phyloP scores from a whole-genome alignment of 164 flowering plant species.

The Magnolia officinalis region DNA sequence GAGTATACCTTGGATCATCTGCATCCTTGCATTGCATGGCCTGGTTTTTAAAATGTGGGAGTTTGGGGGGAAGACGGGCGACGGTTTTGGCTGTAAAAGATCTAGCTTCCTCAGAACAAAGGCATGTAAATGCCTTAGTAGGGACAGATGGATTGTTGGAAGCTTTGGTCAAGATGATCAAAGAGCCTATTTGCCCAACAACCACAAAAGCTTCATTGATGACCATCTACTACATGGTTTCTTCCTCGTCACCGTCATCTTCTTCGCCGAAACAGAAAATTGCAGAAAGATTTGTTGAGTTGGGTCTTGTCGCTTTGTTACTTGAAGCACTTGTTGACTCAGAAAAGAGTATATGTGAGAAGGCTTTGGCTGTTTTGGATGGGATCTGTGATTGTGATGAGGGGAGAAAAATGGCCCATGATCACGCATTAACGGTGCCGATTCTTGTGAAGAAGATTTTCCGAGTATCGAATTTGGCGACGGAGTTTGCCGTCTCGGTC shows the following conservation, averaged over 20 bases:
- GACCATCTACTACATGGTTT: constrained; percentile 40
- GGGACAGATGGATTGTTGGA: constrained; percentile 42
- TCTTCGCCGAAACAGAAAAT: constrained; percentile 5
- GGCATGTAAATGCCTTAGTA: constrained; percentile 15
- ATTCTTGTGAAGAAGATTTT: constrained; percentile 75
- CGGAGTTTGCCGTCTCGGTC: constrained; percentile 59
- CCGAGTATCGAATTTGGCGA: constrained; percentile 60
- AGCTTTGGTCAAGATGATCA: constrained; percentile 40
- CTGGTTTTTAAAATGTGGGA: constrained; percentile 41
- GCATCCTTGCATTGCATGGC: constrained; percentile 47
- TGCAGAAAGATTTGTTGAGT: constrained; percentile 25
- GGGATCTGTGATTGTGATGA: constrained; percentile 26
- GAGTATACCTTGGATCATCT: constrained; percentile 24
- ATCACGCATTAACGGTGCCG: constrained; percentile 53
- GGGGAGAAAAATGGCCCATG: constrained; percentile 38
- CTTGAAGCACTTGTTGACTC: constrained; percentile 55
- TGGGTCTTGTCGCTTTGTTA: constrained; percentile 50
- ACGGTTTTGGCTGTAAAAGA: constrained; percentile 46
- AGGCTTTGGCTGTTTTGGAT: constrained; percentile 57
- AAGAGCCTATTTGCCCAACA: constrained; percentile 55
- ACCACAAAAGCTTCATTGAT: constrained; percentile 57
- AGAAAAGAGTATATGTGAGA: constrained; percentile 60
- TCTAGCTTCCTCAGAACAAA: constrained; percentile 30
- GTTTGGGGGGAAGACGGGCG: constrained; percentile 35
- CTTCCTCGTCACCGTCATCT: constrained; percentile 11